A percentile compares a stretch with the other conserved stretches of the same genome.
Evolutionary conservation across 2,329 filamentous ascomycete species (phyloP).

Genomic region (Colletotrichum musae): DNA sequence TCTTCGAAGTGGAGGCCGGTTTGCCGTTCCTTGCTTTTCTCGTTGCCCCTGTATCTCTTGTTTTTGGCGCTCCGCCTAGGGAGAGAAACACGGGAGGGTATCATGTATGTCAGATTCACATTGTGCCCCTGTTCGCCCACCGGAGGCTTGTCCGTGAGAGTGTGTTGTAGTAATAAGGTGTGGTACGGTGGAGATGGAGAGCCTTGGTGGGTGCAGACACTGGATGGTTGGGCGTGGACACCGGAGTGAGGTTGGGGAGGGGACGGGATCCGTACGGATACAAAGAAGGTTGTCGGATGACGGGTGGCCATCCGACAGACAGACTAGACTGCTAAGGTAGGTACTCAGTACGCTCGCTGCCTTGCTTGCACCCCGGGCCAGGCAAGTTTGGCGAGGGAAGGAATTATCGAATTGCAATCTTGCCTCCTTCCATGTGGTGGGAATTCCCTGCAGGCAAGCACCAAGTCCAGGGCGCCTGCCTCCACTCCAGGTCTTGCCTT

Average conservation of each 20-base stretch:
- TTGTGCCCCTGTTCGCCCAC: constrained; percentile 26
- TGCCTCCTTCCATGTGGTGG: constrained; percentile 29
- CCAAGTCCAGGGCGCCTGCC: neutral
- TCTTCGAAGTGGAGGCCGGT: neutral
- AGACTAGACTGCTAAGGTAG: neutral
- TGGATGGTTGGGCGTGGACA: neutral
- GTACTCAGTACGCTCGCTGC: neutral
- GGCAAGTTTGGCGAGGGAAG: neutral
- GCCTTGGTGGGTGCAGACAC: constrained; percentile 6
- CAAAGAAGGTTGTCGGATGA: constrained; percentile 28
- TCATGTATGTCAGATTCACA: constrained; percentile 36
- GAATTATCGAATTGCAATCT: constrained; percentile 20
- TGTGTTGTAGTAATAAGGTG: constrained; percentile 2
- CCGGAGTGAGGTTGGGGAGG: constrained; percentile 2
- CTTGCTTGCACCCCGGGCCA: neutral
- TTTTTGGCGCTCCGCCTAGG: constrained; percentile 11
- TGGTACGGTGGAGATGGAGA: constrained; percentile 11
- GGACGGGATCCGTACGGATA: neutral
- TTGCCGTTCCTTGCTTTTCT: constrained; percentile 23
- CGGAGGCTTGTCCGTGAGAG: constrained; percentile 8
- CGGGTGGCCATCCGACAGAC: constrained; percentile 17
- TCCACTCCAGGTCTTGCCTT: neutral
- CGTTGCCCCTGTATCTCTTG: constrained; percentile 1
- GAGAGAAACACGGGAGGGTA: constrained; percentile 12
- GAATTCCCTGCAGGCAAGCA: neutral